Conservation (phyloP, 2,329 filamentous ascomycete genomes). For the Ascochyta lentis region DNA sequence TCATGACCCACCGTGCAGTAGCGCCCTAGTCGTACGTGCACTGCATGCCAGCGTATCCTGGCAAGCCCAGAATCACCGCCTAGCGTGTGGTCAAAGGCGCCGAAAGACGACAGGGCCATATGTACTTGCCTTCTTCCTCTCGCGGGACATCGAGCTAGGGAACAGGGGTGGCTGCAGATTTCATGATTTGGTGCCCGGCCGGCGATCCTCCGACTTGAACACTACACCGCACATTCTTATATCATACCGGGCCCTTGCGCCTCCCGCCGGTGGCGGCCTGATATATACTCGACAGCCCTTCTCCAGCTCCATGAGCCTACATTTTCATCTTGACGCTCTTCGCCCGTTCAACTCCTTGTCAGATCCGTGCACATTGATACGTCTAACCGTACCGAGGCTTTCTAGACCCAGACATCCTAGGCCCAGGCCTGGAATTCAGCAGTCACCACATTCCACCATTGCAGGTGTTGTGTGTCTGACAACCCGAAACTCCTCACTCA, state of each 20-base stretch:
- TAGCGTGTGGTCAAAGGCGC: conserved; percentile 28
- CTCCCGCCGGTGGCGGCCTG: conserved; percentile 28
- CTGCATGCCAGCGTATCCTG: conserved; percentile 24
- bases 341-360: background rate
- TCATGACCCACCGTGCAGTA: conserved; percentile 32
- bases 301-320: conserved; percentile 9
- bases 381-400: background rate
- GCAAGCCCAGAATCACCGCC: conserved; percentile 21
- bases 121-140: conserved; percentile 34
- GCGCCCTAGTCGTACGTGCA: conserved; percentile 24
- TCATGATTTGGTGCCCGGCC: conserved; percentile 39
- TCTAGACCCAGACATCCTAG: conserved; percentile 3
- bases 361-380: background rate
- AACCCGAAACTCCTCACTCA: background rate
- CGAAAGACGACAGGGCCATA: conserved; percentile 29
- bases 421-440: conserved; percentile 1
- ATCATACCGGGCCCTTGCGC: conserved; percentile 38
- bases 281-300: conserved; percentile 21
- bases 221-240: conserved; percentile 44
- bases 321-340: conserved; percentile 22
- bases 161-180: conserved; percentile 30
- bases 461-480: background rate
- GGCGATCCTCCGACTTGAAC: conserved; percentile 30
- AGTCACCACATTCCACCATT: conserved; percentile 8
- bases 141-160: conserved; percentile 34